These are phyloP conservation scores for Carex sylvatica DNA, from an alignment of 202 grass and related monocot genomes.

Conservation along the genomic window DNA sequence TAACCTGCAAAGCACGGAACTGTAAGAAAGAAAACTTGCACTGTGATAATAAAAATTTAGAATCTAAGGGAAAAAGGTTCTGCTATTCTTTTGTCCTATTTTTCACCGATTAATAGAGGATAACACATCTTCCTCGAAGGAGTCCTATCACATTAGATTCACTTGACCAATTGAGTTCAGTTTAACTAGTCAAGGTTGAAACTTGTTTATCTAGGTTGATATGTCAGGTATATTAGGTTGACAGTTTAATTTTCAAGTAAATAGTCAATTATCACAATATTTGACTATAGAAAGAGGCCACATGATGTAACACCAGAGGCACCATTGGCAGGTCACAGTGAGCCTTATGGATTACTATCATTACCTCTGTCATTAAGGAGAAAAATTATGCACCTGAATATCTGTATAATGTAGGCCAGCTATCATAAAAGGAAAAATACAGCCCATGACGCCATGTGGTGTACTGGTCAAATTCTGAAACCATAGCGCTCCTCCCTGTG, in stretches of 20 bases:
- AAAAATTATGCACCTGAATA: constrained; percentile 63
- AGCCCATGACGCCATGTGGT: constrained; percentile 68
- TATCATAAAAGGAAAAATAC: constrained; percentile 70
- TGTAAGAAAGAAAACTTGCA: neutral
- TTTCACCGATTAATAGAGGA: constrained; percentile 11
- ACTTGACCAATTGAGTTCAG: neutral
- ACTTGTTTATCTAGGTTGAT: constrained; percentile 7
- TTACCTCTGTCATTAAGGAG: constrained; percentile 5
- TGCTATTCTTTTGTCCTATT: neutral
- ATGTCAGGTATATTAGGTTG: constrained; percentile 18
- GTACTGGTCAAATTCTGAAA: constrained; percentile 71
- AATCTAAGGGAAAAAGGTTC: neutral
- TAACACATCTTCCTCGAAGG: neutral
- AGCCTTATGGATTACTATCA: neutral
- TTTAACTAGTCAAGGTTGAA: constrained; percentile 1
- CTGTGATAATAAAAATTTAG: neutral
- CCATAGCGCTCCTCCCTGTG: constrained; percentile 82
- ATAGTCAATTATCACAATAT: constrained; percentile 18
- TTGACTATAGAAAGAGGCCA: constrained; percentile 10
- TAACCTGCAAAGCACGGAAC: neutral
- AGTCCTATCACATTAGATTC: neutral
- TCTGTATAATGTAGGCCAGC: constrained; percentile 83
- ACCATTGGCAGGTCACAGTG: neutral
- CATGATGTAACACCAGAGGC: constrained; percentile 20
- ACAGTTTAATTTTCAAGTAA: neutral